A percentile compares a stretch with the other conserved stretches of the same genome.
phyloP scores from a whole-genome alignment of 2,329 filamentous ascomycete species.

The Aquanectria penicillioides region DNA sequence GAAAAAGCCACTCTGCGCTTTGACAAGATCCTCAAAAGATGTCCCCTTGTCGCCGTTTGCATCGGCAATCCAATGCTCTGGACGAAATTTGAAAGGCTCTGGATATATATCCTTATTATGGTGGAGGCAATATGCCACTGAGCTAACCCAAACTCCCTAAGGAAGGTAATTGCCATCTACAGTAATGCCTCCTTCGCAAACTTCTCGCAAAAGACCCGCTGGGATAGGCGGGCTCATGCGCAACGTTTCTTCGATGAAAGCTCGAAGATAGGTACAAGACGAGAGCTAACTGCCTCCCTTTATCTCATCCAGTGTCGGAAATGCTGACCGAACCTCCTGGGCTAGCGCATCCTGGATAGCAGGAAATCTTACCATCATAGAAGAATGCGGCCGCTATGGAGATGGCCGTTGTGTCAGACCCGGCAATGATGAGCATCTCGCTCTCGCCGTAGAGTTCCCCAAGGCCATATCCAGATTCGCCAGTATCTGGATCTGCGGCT shows the following conservation, averaged over 20 bases:
- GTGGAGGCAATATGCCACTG: constrained; percentile 24
- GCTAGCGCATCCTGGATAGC: constrained; percentile 21
- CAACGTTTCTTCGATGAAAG: constrained; percentile 38
- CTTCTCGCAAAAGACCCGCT: constrained; percentile 28
- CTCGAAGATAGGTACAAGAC: constrained; percentile 38
- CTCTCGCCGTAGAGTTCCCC: constrained; percentile 39
- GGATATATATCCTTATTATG: constrained; percentile 25
- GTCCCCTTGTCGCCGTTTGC: neutral
- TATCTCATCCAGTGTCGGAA: constrained; percentile 23
- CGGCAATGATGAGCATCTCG: constrained; percentile 36
- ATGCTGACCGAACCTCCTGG: constrained; percentile 19
- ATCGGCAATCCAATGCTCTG: constrained; percentile 30
- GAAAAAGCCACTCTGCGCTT: constrained; percentile 21
- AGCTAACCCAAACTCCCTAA: constrained; percentile 26
- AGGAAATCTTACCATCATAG: constrained; percentile 28
- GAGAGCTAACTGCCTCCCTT: constrained; percentile 13
- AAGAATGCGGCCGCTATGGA: constrained; percentile 30
- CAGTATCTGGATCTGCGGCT: constrained; percentile 36
- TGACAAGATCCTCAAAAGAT: constrained; percentile 9
- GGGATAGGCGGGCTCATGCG: constrained; percentile 36
- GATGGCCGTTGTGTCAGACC: constrained; percentile 33
- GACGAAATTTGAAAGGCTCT: constrained; percentile 26
- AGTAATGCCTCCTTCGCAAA: constrained; percentile 26
- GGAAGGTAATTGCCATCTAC: constrained; percentile 29
- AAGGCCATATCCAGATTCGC: constrained; percentile 31